phyloP scores from a whole-genome alignment of 441 rosid genomes.

The Euphorbia neoarborescens region DNA sequence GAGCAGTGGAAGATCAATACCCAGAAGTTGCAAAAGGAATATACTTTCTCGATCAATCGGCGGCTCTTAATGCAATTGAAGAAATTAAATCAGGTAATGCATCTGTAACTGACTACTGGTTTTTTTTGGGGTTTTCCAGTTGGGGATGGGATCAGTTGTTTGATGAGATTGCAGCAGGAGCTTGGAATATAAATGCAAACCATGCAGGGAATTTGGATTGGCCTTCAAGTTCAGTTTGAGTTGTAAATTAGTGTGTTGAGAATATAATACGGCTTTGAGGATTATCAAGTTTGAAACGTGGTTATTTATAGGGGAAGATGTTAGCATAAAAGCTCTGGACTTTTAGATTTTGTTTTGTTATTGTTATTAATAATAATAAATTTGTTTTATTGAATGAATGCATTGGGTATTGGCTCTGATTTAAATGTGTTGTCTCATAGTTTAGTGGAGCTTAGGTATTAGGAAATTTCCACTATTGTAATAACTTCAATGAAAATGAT shows the following conservation, averaged over 20 bases:
- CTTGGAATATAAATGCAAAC: slow-evolving; percentile 50
- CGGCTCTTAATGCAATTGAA: slow-evolving; percentile 39
- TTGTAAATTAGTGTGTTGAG: not conserved
- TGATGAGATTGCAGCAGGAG: slow-evolving; percentile 59
- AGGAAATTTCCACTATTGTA: too few relatives aligned
- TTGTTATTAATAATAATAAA: too few relatives aligned
- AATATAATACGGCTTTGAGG: not conserved
- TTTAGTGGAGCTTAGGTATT: too few relatives aligned
- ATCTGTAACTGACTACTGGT: slow-evolving; percentile 56
- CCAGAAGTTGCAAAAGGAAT: slow-evolving; percentile 57
- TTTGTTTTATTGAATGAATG: too few relatives aligned
- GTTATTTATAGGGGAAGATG: not conserved
- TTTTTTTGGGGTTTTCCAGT: slow-evolving; percentile 74
- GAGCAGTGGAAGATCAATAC: slow-evolving; percentile 23
- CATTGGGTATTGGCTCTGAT: too few relatives aligned
- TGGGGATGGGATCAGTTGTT: slow-evolving; percentile 81
- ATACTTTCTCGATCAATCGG: slow-evolving; percentile 62
- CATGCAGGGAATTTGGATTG: slow-evolving; percentile 33
- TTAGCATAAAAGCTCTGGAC: not conserved
- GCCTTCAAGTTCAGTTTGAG: slow-evolving; percentile 31
- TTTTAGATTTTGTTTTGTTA: not conserved
- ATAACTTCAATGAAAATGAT: too few relatives aligned
- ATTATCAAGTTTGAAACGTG: not conserved
- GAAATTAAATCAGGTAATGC: slow-evolving; percentile 42
- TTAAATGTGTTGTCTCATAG: too few relatives aligned